Base-by-base conservation (phyloP, 768 basidiomycete genomes). In the Chalciporus piperatus region DNA sequence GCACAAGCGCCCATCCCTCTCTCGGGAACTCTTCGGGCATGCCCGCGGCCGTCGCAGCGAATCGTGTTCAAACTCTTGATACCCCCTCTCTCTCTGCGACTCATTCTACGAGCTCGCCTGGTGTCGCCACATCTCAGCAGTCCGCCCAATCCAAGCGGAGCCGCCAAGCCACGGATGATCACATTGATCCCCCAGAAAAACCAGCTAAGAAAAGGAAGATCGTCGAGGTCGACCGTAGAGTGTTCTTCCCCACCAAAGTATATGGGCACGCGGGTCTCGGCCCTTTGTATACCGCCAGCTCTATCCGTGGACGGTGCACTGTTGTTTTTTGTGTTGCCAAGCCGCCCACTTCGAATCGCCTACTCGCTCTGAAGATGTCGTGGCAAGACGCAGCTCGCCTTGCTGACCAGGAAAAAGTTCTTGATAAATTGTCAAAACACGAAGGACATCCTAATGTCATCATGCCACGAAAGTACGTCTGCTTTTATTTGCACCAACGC, bases 251-350 rank as follows among this genome's bases (percentile, higher is more conserved):
- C 7, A 7, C 7, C 7, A 25, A 25, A 25, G 3, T 25, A 25
- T 50, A 58, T 9, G 50, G 50, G 0, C 8, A 48, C 30, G 1
- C 22, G 3, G n/a, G n/a, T n/a, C n/a, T n/a, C n/a, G 51, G 54
- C 0, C 33, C 55, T 8, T 25, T 60, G 28, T 60, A 51, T 8
- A 57, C 45, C 8, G 4, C 47, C 1, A 13, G 50, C 19, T 60
- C 55, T 1, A 49, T 60, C 42, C 55, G 55, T 13, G 55, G 59
- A 5, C 22, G 52, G 8, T 47, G 50, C 17, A 54, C 52, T 9
- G 48, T 49, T 2, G 50, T 60, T 2, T 60, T 48, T 16, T 30
- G 41, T 4, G 53, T 55, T 6, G 12, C 48, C 0, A 52, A 33
- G 8, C 32, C 6, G 2, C 23, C 4, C 33, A n/a, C 52, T 11